Conservation (phyloP, 768 basidiomycete species). For the Serendipita sp. region DNA sequence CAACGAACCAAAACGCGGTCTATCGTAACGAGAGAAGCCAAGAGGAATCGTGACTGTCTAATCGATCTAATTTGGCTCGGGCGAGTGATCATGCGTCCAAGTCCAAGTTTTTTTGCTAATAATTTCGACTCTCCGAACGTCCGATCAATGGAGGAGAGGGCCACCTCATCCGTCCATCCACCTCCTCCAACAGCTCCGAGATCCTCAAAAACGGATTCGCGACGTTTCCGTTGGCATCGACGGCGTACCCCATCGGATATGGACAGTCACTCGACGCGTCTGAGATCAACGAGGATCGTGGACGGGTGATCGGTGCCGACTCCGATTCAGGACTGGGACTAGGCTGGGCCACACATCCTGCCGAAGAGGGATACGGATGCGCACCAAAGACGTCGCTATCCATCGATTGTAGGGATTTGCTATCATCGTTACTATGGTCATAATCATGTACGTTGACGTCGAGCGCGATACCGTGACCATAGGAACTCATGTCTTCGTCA, state of each 20-base stretch:
- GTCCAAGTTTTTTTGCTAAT: neutral
- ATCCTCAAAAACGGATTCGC: constrained; percentile 5
- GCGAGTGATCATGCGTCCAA: no score
- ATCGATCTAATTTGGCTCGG: no score
- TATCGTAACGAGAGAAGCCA: no score
- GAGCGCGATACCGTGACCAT: neutral
- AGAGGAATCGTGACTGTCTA: no score
- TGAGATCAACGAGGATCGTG: constrained; percentile 2
- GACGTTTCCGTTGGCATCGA: constrained; percentile 2
- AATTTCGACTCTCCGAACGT: neutral
- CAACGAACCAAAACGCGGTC: neutral
- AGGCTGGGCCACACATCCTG: neutral
- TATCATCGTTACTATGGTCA: neutral
- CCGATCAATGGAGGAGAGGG: neutral
- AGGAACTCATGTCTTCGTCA: neutral
- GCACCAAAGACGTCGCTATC: constrained; percentile 1
- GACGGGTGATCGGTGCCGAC: neutral
- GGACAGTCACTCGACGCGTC: constrained; percentile 3
- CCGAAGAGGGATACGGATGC: neutral
- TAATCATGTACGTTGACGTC: neutral
- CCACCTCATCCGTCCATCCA: constrained; percentile 1
- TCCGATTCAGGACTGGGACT: neutral
- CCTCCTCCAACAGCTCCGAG: constrained; percentile 1
- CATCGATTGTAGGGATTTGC: neutral
- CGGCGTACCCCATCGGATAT: neutral